A percentile compares a stretch with the other conserved stretches of the same genome.
Evolutionary conservation across 2,329 filamentous ascomycete species (phyloP).

Genomic region (Diaporthe nobilis): DNA sequence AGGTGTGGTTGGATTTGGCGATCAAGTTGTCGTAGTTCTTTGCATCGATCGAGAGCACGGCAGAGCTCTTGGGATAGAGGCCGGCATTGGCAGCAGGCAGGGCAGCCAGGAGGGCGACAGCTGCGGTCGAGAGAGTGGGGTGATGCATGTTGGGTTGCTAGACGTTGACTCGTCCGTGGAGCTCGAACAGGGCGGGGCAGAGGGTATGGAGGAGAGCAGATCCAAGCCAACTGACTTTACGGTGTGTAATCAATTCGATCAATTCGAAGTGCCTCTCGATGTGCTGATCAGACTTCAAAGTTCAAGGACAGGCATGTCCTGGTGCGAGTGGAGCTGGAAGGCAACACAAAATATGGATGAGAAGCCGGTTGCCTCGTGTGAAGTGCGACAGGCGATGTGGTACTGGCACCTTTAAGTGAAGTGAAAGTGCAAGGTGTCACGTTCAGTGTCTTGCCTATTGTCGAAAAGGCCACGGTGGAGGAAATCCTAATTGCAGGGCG

Average conservation of each 20-base stretch:
- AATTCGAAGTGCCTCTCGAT: background rate
- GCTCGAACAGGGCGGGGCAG: conserved; percentile 5
- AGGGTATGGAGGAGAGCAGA: conserved; percentile 9
- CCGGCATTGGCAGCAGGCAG: conserved; percentile 73
- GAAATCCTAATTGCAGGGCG: conserved; percentile 21
- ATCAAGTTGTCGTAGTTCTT: conserved; percentile 88
- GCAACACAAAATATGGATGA: background rate
- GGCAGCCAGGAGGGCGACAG: conserved; percentile 75
- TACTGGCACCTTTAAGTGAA: conserved; percentile 31
- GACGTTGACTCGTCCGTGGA: conserved; percentile 15
- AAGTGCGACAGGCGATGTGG: background rate
- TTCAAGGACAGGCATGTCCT: conserved; percentile 38
- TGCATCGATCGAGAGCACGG: conserved; percentile 85
- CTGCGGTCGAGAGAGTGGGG: conserved; percentile 67
- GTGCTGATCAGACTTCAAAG: conserved; percentile 28
- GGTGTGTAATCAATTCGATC: background rate
- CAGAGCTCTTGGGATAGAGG: conserved; percentile 88
- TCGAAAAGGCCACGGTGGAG: conserved; percentile 63
- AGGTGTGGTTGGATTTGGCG: conserved; percentile 90
- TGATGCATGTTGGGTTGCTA: conserved; percentile 64
- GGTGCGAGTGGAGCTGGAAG: conserved; percentile 28
- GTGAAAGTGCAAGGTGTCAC: conserved; percentile 45
- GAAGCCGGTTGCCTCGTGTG: background rate
- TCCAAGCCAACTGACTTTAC: background rate
- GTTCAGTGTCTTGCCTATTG: conserved; percentile 43